Evolutionary conservation across 1,284 basidiomycete species (phyloP).

Genomic region (Rhodofomes roseus): DNA sequence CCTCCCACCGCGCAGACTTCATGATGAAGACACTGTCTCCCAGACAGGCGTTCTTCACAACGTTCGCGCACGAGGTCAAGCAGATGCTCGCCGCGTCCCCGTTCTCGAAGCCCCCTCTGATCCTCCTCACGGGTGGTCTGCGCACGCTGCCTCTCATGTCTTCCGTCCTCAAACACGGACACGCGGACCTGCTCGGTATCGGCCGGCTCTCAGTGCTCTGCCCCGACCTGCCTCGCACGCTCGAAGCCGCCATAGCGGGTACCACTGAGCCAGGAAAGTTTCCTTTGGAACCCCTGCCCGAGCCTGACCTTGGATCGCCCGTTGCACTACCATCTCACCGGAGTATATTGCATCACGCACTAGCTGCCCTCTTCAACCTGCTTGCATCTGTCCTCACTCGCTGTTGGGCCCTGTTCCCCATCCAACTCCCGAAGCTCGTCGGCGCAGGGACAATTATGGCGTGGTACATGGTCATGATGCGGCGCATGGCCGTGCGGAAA

Average conservation of each 20-base stretch:
- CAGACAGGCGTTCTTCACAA: slow-evolving; percentile 61
- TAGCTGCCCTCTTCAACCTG: no score
- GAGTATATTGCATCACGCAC: background rate
- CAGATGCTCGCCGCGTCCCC: slow-evolving; percentile 33
- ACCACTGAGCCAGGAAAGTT: background rate
- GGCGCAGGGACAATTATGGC: slow-evolving; percentile 23
- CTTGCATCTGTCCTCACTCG: slow-evolving; percentile 1
- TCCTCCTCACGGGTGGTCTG: slow-evolving; percentile 82
- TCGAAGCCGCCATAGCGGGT: slow-evolving; percentile 3
- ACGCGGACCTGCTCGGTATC: slow-evolving; percentile 75
- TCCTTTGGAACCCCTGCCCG: slow-evolving; percentile 7
- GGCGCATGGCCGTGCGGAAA: slow-evolving; percentile 17
- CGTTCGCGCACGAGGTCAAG: slow-evolving; percentile 52
- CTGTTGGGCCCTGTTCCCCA: slow-evolving; percentile 16
- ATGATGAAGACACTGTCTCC: slow-evolving; percentile 25
- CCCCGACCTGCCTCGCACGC: slow-evolving; percentile 47
- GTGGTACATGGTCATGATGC: slow-evolving; percentile 25
- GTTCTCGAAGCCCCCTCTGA: slow-evolving; percentile 29
- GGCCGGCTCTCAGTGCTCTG: slow-evolving; percentile 66
- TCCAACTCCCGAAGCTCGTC: slow-evolving; percentile 21
- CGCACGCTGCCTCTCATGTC: slow-evolving; percentile 57
- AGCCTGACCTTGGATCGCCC: slow-evolving; percentile 7
- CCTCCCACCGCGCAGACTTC: slow-evolving; percentile 22
- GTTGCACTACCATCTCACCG: background rate
- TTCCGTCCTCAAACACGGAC: slow-evolving; percentile 44